A percentile compares a stretch with the other conserved stretches of the same genome.
These are phyloP conservation scores for Pestalotiopsis sp. DNA, from an alignment of 2,329 filamentous ascomycete species.

Conservation along the genomic window DNA sequence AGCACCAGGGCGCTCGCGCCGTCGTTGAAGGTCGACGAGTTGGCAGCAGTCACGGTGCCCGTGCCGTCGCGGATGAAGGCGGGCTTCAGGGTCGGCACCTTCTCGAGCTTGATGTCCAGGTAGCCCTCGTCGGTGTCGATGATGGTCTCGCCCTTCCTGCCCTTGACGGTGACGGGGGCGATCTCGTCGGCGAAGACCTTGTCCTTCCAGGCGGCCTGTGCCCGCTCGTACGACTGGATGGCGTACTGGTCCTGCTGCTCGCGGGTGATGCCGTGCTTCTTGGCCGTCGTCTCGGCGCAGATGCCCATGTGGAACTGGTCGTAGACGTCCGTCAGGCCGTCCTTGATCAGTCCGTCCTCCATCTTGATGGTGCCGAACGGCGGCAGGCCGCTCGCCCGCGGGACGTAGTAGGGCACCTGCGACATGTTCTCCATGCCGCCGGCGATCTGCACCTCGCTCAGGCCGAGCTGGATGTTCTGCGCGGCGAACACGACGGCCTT, in stretches of 20 bases:
- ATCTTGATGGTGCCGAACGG: constrained; percentile 85
- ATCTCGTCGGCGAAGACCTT: constrained; percentile 89
- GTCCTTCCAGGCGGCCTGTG: constrained; percentile 85
- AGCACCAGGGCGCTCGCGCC: constrained; percentile 89
- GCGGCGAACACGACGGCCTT: constrained; percentile 91
- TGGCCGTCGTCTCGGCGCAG: constrained; percentile 92
- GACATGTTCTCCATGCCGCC: constrained; percentile 99
- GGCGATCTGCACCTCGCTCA: constrained; percentile 85
- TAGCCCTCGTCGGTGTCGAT: constrained; percentile 88
- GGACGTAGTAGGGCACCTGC: constrained; percentile 86
- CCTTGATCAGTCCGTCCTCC: constrained; percentile 91
- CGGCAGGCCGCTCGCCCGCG: constrained; percentile 78
- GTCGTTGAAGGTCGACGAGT: constrained; percentile 92
- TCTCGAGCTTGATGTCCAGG: constrained; percentile 83
- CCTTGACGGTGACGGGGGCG: constrained; percentile 81
- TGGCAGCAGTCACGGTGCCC: constrained; percentile 91
- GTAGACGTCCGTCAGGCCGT: constrained; percentile 95
- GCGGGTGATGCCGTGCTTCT: constrained; percentile 78
- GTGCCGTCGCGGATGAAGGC: constrained; percentile 85
- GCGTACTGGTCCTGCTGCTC: constrained; percentile 92
- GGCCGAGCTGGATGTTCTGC: constrained; percentile 90
- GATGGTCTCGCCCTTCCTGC: constrained; percentile 79
- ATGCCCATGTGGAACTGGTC: constrained; percentile 98
- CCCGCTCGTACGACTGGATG: constrained; percentile 84
- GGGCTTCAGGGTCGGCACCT: constrained; percentile 83